phyloP scores from a whole-genome alignment of 192 early-diverging fungal species.

The Lobosporangium transversale region DNA sequence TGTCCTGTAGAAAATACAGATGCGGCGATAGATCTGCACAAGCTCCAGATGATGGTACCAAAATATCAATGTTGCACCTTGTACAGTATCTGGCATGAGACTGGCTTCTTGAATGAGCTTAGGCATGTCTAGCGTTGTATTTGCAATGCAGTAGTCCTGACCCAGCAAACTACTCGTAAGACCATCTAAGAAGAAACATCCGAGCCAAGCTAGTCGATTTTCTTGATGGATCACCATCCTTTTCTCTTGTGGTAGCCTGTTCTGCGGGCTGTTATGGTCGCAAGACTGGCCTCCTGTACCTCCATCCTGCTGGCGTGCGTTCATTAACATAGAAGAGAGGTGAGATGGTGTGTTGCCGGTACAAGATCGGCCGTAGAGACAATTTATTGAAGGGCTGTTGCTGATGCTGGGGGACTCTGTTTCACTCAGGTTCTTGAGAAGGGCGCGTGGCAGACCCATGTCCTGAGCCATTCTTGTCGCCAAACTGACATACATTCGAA shows the following conservation, averaged over 20 bases:
- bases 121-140: slow-evolving; percentile 22
- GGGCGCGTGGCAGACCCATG: slow-evolving; percentile 62
- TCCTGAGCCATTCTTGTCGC: slow-evolving; percentile 74
- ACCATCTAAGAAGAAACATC: slow-evolving; percentile 49
- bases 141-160: slow-evolving; percentile 35
- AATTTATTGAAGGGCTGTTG: slow-evolving; percentile 24
- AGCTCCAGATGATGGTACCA: slow-evolving; percentile 49
- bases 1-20: slow-evolving; percentile 31
- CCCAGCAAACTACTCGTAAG: slow-evolving; percentile 47
- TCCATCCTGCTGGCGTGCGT: not conserved
- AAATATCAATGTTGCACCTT: slow-evolving; percentile 49
- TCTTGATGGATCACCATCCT: slow-evolving; percentile 33
- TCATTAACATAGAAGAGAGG: not conserved
- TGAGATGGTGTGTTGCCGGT: not conserved
- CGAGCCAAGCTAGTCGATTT: slow-evolving; percentile 42
- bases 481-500: slow-evolving; percentile 67
- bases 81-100: slow-evolving; percentile 44
- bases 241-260: slow-evolving; percentile 15
- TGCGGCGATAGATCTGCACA: slow-evolving; percentile 50
- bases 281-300: not conserved
- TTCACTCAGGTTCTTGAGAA: slow-evolving; percentile 16
- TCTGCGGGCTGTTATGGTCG: slow-evolving; percentile 6
- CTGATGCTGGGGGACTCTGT: slow-evolving; percentile 15
- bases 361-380: too few species aligned
- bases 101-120: slow-evolving; percentile 39